Conservation (phyloP, 176 grass and related monocot species). For the Lolium multiflorum region DNA sequence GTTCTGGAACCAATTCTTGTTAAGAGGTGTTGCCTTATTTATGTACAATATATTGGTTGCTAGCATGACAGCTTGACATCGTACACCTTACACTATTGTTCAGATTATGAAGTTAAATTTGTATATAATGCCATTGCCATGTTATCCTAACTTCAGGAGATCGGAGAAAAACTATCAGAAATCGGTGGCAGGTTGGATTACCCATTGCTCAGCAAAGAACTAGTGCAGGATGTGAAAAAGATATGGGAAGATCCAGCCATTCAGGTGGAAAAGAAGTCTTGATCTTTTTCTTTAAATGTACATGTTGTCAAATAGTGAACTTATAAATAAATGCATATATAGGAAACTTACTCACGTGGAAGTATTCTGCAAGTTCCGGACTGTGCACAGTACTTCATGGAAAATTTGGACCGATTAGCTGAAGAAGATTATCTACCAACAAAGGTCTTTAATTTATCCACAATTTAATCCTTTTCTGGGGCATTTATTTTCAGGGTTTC, state of each 20-base stretch:
- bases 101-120: constrained; percentile 4
- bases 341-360: constrained; percentile 90
- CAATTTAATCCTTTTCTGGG: not conserved
- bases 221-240: constrained; percentile 62
- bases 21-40: constrained; percentile 2
- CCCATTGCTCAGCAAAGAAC: constrained; percentile 75
- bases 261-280: constrained; percentile 63
- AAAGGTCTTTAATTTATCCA: constrained; percentile 59
- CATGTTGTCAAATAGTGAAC: not conserved
- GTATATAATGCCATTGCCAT: not conserved
- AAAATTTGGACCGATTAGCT: constrained; percentile 81
- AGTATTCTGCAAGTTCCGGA: constrained; percentile 94
- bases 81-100: not conserved
- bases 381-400: constrained; percentile 98
- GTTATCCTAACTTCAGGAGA: constrained; percentile 60
- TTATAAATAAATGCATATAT: constrained; percentile 35
- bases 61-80: constrained; percentile 3
- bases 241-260: constrained; percentile 91
- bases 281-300: not conserved
- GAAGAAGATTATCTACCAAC: constrained; percentile 84
- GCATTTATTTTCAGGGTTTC: constrained; percentile 11
- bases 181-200: constrained; percentile 74
- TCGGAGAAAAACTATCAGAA: constrained; percentile 87
- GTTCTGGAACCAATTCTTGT: constrained; percentile 21
- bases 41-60: constrained; percentile 3